These are phyloP conservation scores for Paraphoma sp. DNA, from an alignment of 2,329 filamentous ascomycete species.

Conservation along the genomic window DNA sequence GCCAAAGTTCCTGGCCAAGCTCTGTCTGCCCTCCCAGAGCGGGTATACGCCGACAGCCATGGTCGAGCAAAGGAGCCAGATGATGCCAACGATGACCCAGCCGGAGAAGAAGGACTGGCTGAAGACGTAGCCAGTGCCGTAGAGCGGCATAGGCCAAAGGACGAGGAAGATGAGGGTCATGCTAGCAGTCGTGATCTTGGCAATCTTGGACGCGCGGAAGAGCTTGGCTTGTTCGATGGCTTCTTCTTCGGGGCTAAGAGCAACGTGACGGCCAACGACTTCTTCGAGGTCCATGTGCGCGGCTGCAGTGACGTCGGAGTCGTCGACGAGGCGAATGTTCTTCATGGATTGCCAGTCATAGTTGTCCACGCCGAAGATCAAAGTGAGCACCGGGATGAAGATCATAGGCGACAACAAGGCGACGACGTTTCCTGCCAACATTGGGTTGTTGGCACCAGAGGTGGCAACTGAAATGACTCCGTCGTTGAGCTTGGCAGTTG, in stretches of 20 bases:
- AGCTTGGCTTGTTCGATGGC: slow-evolving; percentile 52
- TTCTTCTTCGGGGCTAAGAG: slow-evolving; percentile 37
- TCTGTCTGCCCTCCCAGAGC: slow-evolving; percentile 68
- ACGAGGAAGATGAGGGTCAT: slow-evolving; percentile 76
- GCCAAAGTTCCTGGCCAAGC: slow-evolving; percentile 30
- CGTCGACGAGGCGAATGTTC: slow-evolving; percentile 77
- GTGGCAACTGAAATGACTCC: slow-evolving; percentile 41
- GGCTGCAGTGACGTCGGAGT: slow-evolving; percentile 71
- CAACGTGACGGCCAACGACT: slow-evolving; percentile 52
- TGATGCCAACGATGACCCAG: slow-evolving; percentile 71
- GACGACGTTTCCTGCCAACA: slow-evolving; percentile 86
- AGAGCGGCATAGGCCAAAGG: slow-evolving; percentile 92
- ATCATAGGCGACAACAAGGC: slow-evolving; percentile 78
- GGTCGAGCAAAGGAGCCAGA: slow-evolving; percentile 78
- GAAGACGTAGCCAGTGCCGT: slow-evolving; percentile 82
- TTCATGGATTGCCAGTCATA: slow-evolving; percentile 89
- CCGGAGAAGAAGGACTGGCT: slow-evolving; percentile 81
- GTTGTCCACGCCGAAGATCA: slow-evolving; percentile 73
- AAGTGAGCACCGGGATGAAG: slow-evolving; percentile 76
- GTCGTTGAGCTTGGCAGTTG: slow-evolving; percentile 42
- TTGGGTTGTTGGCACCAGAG: slow-evolving; percentile 75
- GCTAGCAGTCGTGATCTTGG: slow-evolving; percentile 63
- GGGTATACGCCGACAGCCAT: slow-evolving; percentile 82
- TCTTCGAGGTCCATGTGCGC: slow-evolving; percentile 69
- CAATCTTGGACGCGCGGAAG: slow-evolving; percentile 56